Base-by-base conservation (phyloP, 768 basidiomycete species). In the Trametes cinnabarina region DNA sequence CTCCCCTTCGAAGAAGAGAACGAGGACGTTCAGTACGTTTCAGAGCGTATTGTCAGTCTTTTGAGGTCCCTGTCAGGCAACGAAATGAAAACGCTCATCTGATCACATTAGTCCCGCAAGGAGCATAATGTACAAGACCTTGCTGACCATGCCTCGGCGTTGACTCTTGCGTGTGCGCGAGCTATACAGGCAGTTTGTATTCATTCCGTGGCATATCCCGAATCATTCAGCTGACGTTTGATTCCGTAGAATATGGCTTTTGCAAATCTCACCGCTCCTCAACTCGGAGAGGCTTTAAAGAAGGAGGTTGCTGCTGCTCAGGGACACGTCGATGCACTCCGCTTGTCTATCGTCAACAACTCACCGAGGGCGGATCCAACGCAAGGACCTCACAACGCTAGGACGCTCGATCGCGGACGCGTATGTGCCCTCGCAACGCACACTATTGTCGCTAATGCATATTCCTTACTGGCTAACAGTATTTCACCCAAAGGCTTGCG, bases 271-370 rank as follows among this genome's bases (percentile, higher is more conserved):
- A 57, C 63, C 3, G 35, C 23, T 4, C 60, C 63, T 3, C 50
- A 44, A n/a, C 48, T 65, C 1, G 30, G 32, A 6, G 51, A 25
- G 0, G 42, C 41, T 2, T 44, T 65, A 3, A 23, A 50, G 15
- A 40, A 47, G n/a, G 57, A 62, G 46, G 34, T 44, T 17, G 10
- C 34, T 10, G 47, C 28, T 6, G 39, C 51, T 3, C 52, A 60
- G 17, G 58, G 63, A 1, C 56, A 65, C 25, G 47, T 62, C 42
- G 63, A 62, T 41, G 32, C 41, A 22, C 35, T 62, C 2, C 60
- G 63, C 8, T 51, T 54, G 3, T 59, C 60, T 6, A 47, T 65
- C 55, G 32, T 53, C n/a, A 44, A 59, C n/a, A 37, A 47, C 22
- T n/a, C 22, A 5, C 8, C 25, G 14, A 3, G 8, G n/a, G 26